A percentile compares a stretch with the other conserved stretches of the same genome.
Conservation (phyloP, 2,329 filamentous ascomycete species). For the Celoporthe dispersa region DNA sequence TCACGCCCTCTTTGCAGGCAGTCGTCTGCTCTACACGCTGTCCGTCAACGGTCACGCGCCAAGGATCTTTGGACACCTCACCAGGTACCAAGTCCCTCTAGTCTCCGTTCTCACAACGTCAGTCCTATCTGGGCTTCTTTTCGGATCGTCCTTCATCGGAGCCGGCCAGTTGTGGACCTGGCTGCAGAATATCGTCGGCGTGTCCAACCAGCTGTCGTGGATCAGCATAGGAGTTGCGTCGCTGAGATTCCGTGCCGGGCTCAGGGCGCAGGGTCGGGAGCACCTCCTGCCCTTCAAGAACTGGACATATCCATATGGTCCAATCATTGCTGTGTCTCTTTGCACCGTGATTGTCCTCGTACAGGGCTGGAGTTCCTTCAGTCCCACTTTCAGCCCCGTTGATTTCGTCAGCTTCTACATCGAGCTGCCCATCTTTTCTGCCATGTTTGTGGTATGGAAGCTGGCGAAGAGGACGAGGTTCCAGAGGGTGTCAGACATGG, state of each 20-base stretch:
- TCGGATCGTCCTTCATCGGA: slow-evolving; percentile 68
- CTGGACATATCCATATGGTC: slow-evolving; percentile 68
- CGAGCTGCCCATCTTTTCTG: slow-evolving; percentile 63
- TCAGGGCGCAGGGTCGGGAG: slow-evolving; percentile 62
- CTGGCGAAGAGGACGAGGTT: slow-evolving; percentile 32
- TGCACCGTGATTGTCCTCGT: slow-evolving; percentile 65
- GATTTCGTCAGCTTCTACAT: slow-evolving; percentile 69
- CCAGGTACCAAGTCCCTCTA: slow-evolving; percentile 56
- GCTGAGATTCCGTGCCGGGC: slow-evolving; percentile 64
- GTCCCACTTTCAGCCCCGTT: slow-evolving; percentile 59
- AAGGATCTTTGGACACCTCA: slow-evolving; percentile 53
- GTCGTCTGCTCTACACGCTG: slow-evolving; percentile 60
- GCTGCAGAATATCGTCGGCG: slow-evolving; percentile 70
- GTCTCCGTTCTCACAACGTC: slow-evolving; percentile 59
- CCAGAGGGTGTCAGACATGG: slow-evolving; percentile 31
- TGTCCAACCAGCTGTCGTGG: slow-evolving; percentile 71
- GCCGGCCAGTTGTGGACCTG: slow-evolving; percentile 69
- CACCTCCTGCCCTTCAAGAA: slow-evolving; percentile 68
- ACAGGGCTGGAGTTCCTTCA: slow-evolving; percentile 68
- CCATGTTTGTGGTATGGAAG: slow-evolving; percentile 62
- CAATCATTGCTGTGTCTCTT: slow-evolving; percentile 58
- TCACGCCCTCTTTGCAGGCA: slow-evolving; percentile 61
- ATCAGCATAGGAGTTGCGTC: slow-evolving; percentile 67
- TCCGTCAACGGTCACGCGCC: slow-evolving; percentile 62
- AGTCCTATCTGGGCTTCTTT: slow-evolving; percentile 61